These are phyloP conservation scores for Saccharum officinarum DNA, from an alignment of 176 grass and related monocot species.

Conservation along the genomic window DNA sequence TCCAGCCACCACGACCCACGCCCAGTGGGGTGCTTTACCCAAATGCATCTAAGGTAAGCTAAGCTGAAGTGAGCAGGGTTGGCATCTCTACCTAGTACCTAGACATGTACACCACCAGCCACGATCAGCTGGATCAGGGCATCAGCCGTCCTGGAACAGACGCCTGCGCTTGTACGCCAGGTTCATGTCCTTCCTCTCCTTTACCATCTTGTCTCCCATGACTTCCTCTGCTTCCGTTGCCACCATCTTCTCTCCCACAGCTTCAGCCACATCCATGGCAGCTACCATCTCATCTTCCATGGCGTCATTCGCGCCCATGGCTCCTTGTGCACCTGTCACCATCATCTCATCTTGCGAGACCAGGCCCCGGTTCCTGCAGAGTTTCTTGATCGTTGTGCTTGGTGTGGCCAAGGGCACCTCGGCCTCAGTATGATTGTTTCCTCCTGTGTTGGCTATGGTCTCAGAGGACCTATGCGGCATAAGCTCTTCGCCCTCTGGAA, in stretches of 20 bases:
- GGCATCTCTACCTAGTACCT: neutral
- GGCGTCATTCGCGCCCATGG: neutral
- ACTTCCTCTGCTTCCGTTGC: slow-evolving; percentile 1
- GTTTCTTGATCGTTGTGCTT: slow-evolving; percentile 58
- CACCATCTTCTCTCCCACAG: neutral
- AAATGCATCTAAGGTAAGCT: neutral
- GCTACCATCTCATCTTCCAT: neutral
- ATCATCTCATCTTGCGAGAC: slow-evolving; percentile 45
- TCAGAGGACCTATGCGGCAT: neutral
- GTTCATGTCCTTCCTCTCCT: slow-evolving; percentile 8
- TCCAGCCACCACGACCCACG: neutral
- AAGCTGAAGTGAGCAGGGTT: slow-evolving; percentile 9
- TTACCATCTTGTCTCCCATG: neutral
- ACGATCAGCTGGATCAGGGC: neutral
- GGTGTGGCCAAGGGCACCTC: neutral
- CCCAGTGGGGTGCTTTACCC: neutral
- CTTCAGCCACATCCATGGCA: neutral
- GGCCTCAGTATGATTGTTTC: neutral
- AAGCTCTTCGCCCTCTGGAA: slow-evolving; percentile 43
- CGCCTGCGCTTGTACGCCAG: slow-evolving; percentile 43
- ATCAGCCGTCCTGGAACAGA: slow-evolving; percentile 36
- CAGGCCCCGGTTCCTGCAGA: slow-evolving; percentile 58
- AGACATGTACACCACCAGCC: neutral
- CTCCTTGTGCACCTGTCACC: neutral
- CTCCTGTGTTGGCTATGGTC: neutral